Conservation (phyloP, 2,329 filamentous ascomycete genomes). For the Teratosphaeria epicoccoides region DNA sequence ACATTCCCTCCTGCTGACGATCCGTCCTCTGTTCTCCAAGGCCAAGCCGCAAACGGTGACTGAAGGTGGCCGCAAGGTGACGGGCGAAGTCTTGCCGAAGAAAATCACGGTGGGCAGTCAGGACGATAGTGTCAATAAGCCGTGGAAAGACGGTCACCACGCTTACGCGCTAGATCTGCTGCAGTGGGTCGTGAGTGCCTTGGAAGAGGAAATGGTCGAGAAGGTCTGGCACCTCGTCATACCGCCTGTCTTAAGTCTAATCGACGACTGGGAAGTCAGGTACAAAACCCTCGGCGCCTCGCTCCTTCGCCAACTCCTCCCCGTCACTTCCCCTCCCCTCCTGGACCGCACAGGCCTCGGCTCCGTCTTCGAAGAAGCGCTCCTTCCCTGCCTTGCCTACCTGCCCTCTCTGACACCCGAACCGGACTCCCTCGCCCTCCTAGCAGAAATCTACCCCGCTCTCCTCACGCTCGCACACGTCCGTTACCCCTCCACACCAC, state of each 20-base stretch:
- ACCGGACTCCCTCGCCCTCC: conserved; percentile 53
- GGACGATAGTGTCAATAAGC: conserved; percentile 38
- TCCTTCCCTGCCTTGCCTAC: conserved; percentile 63
- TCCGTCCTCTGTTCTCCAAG: conserved; percentile 57
- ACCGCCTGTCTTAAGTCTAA: conserved; percentile 57
- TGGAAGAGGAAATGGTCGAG: conserved; percentile 42
- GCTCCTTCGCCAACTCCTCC: conserved; percentile 46
- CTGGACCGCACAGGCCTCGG: conserved; percentile 55
- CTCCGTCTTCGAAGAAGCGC: conserved; percentile 56
- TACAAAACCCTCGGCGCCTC: conserved; percentile 48
- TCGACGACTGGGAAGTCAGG: conserved; percentile 50
- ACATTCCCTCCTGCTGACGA: conserved; percentile 50
- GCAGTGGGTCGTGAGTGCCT: conserved; percentile 47
- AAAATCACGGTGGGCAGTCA: conserved; percentile 24
- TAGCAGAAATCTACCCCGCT: conserved; percentile 55
- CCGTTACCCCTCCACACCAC: conserved; percentile 24
- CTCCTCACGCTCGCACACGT: conserved; percentile 48
- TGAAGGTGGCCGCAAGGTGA: conserved; percentile 46
- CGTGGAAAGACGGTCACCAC: conserved; percentile 49
- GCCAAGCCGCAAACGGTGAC: conserved; percentile 46
- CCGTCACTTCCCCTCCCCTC: conserved; percentile 41
- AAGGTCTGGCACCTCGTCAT: conserved; percentile 57
- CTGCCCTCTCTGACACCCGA: conserved; percentile 69
- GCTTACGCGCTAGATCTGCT: conserved; percentile 46
- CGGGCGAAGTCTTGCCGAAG: conserved; percentile 31